Evolutionary conservation across 768 basidiomycete genomes (phyloP), one percentile per base, ranked within the genome.

Genomic region (Cubamyces sp.): DNA sequence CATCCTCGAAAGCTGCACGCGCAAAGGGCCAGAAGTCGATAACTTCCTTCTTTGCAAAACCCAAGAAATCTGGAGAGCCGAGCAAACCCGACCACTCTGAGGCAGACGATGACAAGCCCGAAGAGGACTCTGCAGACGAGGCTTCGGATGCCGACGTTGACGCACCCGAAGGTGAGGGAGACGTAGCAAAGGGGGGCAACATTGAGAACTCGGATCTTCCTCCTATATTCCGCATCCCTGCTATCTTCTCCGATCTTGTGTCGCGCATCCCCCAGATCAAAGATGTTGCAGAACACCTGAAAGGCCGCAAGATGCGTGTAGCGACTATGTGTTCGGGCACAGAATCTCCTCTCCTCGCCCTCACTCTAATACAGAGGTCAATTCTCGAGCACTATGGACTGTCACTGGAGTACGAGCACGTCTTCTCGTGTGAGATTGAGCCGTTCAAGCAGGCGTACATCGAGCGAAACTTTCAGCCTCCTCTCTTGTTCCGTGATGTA

Each of bases 291-390:
- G 79, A 87, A 66, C 87, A 80, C 47, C 76, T 92, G 50, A 74
- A 81, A 60, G 94, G 94, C 2, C 84, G 94, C 61, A 94, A 91
- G 69, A 79, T 98, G 73, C 90, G 94, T 74, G 85, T 98, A 61
- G 96, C 94, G 4, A 98, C 96, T 12, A 98, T 98, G 96, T 97
- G 91, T 75, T 96, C 94, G 43, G 96, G 96, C 25, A 98, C 96
- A 6, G 96, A 98, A 71, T 94, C 93, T 1, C 96, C 96, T 53
- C 83, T 98, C 23, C 86, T 97, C 39, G 96, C 96, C 15, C 80
- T 98, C 48, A 88, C 91, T 30, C 77, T 96, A 62, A 92, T 97
- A 47, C 87, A 87, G 59, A 85, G 88, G 61, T 84, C 88, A 5
- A 83, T 96, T 66, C 75, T 84, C 30, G 85, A 87, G 30, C 88